phyloP scores from a whole-genome alignment of 345 rosid species.

The Angophora floribunda region DNA sequence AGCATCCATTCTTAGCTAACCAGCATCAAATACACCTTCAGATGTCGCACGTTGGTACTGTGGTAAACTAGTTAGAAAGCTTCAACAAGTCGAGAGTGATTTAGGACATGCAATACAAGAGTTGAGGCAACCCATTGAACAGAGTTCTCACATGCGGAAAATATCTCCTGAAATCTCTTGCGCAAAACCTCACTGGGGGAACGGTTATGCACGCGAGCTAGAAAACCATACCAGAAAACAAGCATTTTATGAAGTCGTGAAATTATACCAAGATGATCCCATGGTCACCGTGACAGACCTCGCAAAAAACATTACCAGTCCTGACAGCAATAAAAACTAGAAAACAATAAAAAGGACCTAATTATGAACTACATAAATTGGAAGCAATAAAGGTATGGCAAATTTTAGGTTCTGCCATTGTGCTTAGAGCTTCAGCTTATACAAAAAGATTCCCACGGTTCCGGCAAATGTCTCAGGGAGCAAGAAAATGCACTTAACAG shows the following conservation, averaged over 20 bases:
- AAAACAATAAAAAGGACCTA: background rate
- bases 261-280: background rate
- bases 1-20: background rate
- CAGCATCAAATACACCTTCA: background rate
- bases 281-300: background rate
- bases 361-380: background rate
- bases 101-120: background rate
- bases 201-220: background rate
- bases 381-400: background rate
- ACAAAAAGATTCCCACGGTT: background rate
- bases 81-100: background rate
- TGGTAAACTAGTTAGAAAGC: background rate
- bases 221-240: background rate
- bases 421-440: background rate
- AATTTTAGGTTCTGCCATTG: background rate
- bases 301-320: background rate
- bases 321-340: background rate
- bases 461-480: background rate
- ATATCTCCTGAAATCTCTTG: background rate
- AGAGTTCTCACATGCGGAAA: background rate
- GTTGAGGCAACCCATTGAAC: background rate
- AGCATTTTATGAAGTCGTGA: background rate
- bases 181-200: background rate
- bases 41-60: background rate
- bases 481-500: background rate